Percentiles rank a stretch among this genome's conserved stretches.
Evolutionary conservation across 768 basidiomycete genomes (phyloP).

Genomic region (Candolleomyces efflorescens): DNA sequence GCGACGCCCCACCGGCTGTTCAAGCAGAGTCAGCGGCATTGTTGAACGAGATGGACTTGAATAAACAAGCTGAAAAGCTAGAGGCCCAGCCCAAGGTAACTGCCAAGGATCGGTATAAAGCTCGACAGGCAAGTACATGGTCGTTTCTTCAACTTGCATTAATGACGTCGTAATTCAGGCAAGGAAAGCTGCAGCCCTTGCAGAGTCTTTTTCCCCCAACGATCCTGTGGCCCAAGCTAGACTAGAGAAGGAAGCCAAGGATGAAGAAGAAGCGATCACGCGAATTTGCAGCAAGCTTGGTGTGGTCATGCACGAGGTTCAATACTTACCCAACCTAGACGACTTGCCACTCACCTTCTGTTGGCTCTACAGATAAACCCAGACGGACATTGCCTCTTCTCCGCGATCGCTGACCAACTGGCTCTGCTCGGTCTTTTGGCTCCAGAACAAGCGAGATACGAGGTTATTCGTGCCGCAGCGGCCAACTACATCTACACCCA

Average conservation of each 20-base stretch:
- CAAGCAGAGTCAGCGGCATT: constrained; percentile 47
- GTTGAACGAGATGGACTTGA: constrained; percentile 43
- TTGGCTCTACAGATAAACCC: constrained; percentile 67
- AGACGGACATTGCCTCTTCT: constrained; percentile 95
- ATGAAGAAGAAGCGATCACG: constrained; percentile 63
- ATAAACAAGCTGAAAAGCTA: constrained; percentile 25
- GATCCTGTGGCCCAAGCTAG: constrained; percentile 59
- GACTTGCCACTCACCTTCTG: neutral
- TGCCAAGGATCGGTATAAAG: constrained; percentile 61
- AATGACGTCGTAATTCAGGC: constrained; percentile 38
- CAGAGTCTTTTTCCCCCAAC: constrained; percentile 44
- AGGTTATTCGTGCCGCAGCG: constrained; percentile 60
- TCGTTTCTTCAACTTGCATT: neutral
- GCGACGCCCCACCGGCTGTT: constrained; percentile 37
- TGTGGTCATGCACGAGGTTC: constrained; percentile 63
- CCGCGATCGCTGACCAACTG: constrained; percentile 91
- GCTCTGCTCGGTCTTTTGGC: constrained; percentile 65
- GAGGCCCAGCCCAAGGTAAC: constrained; percentile 43
- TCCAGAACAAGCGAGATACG: constrained; percentile 53
- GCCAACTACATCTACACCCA: constrained; percentile 79
- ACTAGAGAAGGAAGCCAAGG: constrained; percentile 58
- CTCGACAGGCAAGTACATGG: constrained; percentile 58
- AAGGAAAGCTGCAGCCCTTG: constrained; percentile 64
- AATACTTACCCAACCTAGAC: constrained; percentile 9
- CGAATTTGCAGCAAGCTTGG: constrained; percentile 61